Evolutionary conservation across 1,139 yeast genomes (phyloP).

Genomic region (Pichia sorboxylosa): DNA sequence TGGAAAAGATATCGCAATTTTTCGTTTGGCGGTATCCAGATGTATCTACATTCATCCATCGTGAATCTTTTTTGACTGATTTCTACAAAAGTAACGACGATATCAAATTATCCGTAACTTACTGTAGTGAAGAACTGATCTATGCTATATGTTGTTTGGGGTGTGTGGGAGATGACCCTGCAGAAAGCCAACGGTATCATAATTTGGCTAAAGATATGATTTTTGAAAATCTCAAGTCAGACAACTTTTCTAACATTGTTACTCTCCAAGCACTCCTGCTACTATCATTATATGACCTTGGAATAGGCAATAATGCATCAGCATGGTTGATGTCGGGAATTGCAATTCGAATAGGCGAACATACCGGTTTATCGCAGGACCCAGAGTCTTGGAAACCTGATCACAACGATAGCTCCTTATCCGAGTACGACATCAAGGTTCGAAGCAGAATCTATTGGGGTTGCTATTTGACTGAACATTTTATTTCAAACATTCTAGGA

Average conservation of each 20-base stretch:
- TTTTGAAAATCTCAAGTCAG: constrained; percentile 5
- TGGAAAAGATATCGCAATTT: constrained; percentile 6
- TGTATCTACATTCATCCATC: constrained; percentile 4
- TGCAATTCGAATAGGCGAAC: constrained; percentile 8
- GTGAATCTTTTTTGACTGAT: constrained; percentile 10
- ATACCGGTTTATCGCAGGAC: constrained; percentile 6
- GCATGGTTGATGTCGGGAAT: constrained; percentile 9
- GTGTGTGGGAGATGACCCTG: constrained; percentile 4
- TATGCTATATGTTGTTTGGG: constrained; percentile 8
- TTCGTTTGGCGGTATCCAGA: constrained; percentile 7
- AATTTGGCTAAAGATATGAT: constrained; percentile 5
- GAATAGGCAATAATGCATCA: constrained; percentile 6
- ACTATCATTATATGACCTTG: constrained; percentile 8
- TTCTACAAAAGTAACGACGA: constrained; percentile 6
- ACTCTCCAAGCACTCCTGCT: constrained; percentile 6
- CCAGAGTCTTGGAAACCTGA: neutral
- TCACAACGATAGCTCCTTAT: neutral
- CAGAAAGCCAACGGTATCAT: constrained; percentile 7
- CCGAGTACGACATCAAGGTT: constrained; percentile 7
- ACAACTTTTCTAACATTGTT: constrained; percentile 3
- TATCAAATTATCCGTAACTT: constrained; percentile 5
- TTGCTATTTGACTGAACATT: constrained; percentile 6
- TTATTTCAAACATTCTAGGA: constrained; percentile 6
- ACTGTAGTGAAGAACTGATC: constrained; percentile 9
- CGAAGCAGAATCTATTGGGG: constrained; percentile 10